Evolutionary conservation across 2,329 filamentous ascomycete species (phyloP), one percentile per base, ranked within the genome.

Genomic region (Pseudogymnoascus sp.): DNA sequence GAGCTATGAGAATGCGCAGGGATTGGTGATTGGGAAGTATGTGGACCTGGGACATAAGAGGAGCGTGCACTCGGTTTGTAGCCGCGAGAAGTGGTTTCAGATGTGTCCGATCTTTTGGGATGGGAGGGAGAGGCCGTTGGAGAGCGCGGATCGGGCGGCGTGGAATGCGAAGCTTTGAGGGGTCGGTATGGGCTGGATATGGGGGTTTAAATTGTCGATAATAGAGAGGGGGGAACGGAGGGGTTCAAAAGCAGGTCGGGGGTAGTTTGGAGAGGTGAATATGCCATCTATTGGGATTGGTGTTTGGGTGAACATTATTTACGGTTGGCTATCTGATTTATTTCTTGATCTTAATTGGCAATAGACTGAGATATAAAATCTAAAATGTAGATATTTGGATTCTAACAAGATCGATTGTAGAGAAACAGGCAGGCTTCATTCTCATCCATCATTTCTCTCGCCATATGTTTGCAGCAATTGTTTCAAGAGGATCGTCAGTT

Each of bases 71-170:
- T 72, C 71, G 17, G 70, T 73, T 33, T 74, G 72, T 66, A 71
- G 70, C 42, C 67, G 76, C 28, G 76, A 77, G 65, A 74, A 75
- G 64, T 78, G 72, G 71, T 78, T 78, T 64, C 73, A 79, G 68
- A 70, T 81, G 11, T 80, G 77, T 66, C 79, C 79, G 6, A 61
- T 81, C 23, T 79, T 77, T 67, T 81, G 78, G 78, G 79, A 81
- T 67, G 79, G 78, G 6, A 67, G 77, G 7, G 74, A 77, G 65
- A 69, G 74, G 61, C 77, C 77, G 15, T 64, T 79, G 60, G 78
- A 79, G 68, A 76, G 72, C 38, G 74, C 78, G 15, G 78, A 80
- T 69, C 73, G 78, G 10, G 76, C 75, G 10, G 77, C 78, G 0
- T 79, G 78, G 77, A 77, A 79, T 69, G 76, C 78, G 4, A 79